Evolutionary conservation across 192 early-diverging fungal genomes (phyloP), one percentile per base, ranked within the genome.

Genomic region (Dispira parvispora): DNA sequence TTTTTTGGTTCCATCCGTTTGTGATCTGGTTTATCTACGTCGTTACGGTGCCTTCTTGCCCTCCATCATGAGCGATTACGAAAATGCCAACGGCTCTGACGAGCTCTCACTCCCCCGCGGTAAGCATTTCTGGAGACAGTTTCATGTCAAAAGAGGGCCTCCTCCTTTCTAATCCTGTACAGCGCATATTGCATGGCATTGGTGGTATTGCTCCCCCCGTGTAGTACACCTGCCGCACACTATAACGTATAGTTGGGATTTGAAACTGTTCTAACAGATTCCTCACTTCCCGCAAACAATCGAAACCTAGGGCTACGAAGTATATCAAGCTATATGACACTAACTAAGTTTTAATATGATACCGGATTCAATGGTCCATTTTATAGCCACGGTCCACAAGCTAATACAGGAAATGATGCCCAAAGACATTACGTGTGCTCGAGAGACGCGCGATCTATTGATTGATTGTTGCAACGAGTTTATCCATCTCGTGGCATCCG

Each of bases 401-500:
- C 79, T 99, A 45, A 94, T 99, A 63, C 88, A 88, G 28, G 96
- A 99, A 74, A 87, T 92, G 86, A 79, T 99, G 77, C 94, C 94
- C 5, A 68, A 77, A 20, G 94, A 97, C 69, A 80, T 97, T 58
- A 70, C 77, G 11, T 92, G 90, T 63, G 84, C 96, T n/a, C 96
- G 94, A 71, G 96, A 99, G 57, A 90, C 96, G 9, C 80, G 90
- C 26, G 96, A 99, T 68, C 72, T 99, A 43, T 71, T 99, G 50
- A 82, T 90, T 26, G 96, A 99, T 61, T 99, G 96, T 70, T 99
- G 94, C 72, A 77, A 73, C 70, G 94, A 98, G 71, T 96, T 97
- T 65, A 94, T 98, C 46, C 94, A 98, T 53, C 72, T 98, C 67
- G 79, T 98, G 28, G 87, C 94, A 25, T 88, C 92, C 5, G 84